Evolutionary conservation across 805 yeast genomes (phyloP).

Genomic region (Sugiyamaella mastotermitis): DNA sequence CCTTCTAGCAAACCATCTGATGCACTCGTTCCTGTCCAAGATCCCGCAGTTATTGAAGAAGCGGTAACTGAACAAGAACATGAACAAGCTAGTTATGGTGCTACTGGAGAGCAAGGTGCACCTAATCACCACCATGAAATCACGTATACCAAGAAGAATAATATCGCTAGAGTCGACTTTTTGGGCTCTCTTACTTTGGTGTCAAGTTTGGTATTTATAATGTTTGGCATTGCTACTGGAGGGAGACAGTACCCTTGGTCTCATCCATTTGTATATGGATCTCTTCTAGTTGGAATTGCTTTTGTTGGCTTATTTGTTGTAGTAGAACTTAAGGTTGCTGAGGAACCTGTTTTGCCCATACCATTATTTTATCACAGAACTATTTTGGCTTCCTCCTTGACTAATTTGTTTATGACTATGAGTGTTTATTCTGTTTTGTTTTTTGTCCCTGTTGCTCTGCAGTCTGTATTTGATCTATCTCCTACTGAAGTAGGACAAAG

Average conservation of each 20-base stretch:
- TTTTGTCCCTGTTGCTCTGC: constrained; percentile 65
- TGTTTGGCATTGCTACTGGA: constrained; percentile 62
- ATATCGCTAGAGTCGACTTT: constrained; percentile 58
- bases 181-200: constrained; percentile 61
- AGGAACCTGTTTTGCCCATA: constrained; percentile 65
- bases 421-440: constrained; percentile 55
- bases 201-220: constrained; percentile 46
- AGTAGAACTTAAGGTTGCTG: constrained; percentile 46
- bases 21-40: constrained; percentile 18
- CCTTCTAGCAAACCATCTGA: not conserved
- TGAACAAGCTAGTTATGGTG: constrained; percentile 2
- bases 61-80: constrained; percentile 49
- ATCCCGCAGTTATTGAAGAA: constrained; percentile 28
- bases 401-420: constrained; percentile 70
- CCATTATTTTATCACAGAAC: constrained; percentile 53
- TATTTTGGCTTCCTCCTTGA: constrained; percentile 55
- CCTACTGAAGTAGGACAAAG: constrained; percentile 56
- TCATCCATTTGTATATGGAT: constrained; percentile 35
- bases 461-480: constrained; percentile 45
- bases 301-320: constrained; percentile 39
- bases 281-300: constrained; percentile 32
- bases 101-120: constrained; percentile 3
- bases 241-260: constrained; percentile 50
- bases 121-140: constrained; percentile 2
- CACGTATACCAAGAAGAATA: constrained; percentile 31